Base-by-base conservation (phyloP, 306 rosid species). In the Citrullus amarus region DNA sequence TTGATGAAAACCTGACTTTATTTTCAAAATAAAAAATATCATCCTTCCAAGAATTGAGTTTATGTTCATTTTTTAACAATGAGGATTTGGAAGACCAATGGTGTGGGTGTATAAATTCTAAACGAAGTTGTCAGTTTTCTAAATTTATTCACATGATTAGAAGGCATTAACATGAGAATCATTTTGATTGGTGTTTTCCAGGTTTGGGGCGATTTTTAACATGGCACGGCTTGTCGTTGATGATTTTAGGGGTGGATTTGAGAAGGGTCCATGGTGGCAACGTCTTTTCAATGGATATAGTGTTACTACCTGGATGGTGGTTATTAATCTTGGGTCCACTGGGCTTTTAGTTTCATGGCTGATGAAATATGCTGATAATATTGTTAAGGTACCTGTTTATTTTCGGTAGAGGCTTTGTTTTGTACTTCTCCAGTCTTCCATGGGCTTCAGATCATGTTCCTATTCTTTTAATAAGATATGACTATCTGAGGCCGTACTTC, bases 351-450 rank as follows among this genome's bases (percentile, higher is more conserved):
- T 90, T 83, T 94, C 98, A 75, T 94, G 98, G 98, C 79, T 94
- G 84, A 94, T 94, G 97, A 94, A 94, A 81, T 88, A 94, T 79
- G 98, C 98, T 32, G 98, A 94, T 86, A 94, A 94, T 82, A 94
- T 94, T 86, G 97, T 94, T 30, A 94, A 94, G 96, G 98, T 89
- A 83, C 6, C 59, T 7, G 14, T 76, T 46, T 15, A 44, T 48
- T 22, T 78, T 62, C 22, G 13, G 55, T 51, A 9, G 9, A 41
- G 22, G 9, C 28, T 48, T 43, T 30, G 13, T 60, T 25, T 55
- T 18, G 9, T 75, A 50, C 34, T 54, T 56, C 66, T 17, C 66
- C 9, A n/a, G 62, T 17, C 8, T 9, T 51, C 38, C 13, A 7
- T 25, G 20, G 10, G 58, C 20, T 48, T 20, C 58, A 50, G 12